Evolutionary conservation across 345 rosid genomes (phyloP), one percentile per base, ranked within the genome.

Genomic region (Excoecaria cochinchinensis): DNA sequence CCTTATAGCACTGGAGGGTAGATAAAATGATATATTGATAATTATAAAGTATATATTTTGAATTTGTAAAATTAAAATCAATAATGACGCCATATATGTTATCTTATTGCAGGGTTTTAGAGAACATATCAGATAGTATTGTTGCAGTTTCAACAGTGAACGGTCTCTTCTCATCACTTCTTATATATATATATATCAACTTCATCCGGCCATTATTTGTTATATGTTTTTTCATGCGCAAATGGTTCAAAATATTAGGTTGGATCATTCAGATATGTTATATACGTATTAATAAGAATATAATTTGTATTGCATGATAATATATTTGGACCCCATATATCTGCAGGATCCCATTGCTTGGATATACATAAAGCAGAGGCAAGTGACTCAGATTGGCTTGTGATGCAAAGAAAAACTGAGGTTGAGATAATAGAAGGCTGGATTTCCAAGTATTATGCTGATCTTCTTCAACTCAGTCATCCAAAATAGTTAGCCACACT

Each of bases 1-100:
- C 92, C 92, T 69, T 82, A 84, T 11, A 86, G 89, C 65, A 73
- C 76, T 39, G 87, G 87, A 83, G 89, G 91, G 91, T 86, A 86
- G 14, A n/a, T 0, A 31, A 31, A 31, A 31, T 31, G 31, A 31
- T 31, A 31, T 31, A 31, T 31, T 31, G 31, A 31, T 31, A 31
- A 31, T 31, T 31, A 31, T 31, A 31, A 31, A 31, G 31, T 31
- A 31, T 31, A n/a, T n/a, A n/a, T 31, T 31, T 31, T 31, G 31
- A 31, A 31, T 31, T 31, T 31, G 31, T 31, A 31, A 31, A 31
- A 31, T 31, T 31, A 31, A 31, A 31, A 31, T 31, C 31, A 31
- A 31, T 31, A 31, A 31, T 31, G 22, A 55, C 15, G 16, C 13
- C 6, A 10, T 70, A 1, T 9, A 5, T n/a, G 16, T 15, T 71